Evolutionary conservation across 345 rosid genomes (phyloP), one percentile per base, ranked within the genome.

Genomic region (Linum tenue): DNA sequence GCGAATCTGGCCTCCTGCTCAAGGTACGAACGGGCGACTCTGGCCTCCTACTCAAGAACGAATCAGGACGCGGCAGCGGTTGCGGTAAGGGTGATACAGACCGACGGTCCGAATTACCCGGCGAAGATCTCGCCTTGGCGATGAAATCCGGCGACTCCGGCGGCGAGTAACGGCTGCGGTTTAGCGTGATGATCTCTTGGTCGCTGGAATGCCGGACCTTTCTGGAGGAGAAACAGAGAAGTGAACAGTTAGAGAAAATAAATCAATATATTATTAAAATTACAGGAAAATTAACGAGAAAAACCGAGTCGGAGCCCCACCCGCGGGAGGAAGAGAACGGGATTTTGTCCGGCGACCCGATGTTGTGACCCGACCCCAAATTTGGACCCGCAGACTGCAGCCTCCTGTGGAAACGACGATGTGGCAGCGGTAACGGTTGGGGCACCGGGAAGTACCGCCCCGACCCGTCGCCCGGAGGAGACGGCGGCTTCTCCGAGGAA

Each of bases 371-470:
- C 7, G 7, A 64, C 5, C 65, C 65, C 7, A 53, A 64, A 73
- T 48, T 73, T 9, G 72, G 63, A 44, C 53, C 48, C 43, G 64
- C 58, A 2, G 71, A 56, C 66, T 73, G 69, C 17, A 65, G 66
- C 66, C 59, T 67, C 67, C 66, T 60, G 36, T 69, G 44, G 37
- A 55, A n/a, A 41, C 43, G 35, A 7, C 55, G 44, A 12, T 69
- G 85, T 8, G 94, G 94, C 0, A 77, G 81, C 37, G 92, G 92
- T 78, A 87, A 63, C 15, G 87, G 92, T 37, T 71, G 82, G 2
- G 92, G 87, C 48, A 75, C 74, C 35, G 82, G 92, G 86, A 48
- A 75, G 71, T 35, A 81, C 78, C 2, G 74, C 58, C 14, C 70
- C 43, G 80, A 69, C 74, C 80, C 67, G 67, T 57, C 31, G 31